These are phyloP conservation scores for Elaeis guineensis DNA, from an alignment of 176 grass and related monocot species.

Conservation along the genomic window DNA sequence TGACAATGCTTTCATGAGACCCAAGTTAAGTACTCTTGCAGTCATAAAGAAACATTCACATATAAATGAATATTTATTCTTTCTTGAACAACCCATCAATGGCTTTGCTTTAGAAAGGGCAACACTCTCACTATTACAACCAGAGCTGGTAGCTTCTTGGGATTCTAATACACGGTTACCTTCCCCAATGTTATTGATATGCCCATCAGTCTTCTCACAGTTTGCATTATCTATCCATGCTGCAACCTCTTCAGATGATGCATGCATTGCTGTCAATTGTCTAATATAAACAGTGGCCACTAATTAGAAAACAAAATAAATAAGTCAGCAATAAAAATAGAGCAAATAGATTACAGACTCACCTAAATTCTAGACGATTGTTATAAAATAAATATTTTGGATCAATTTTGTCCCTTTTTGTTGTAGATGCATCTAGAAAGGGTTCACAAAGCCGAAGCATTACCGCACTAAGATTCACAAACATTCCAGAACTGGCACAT, in stretches of 20 bases:
- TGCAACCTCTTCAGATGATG: conserved; percentile 84
- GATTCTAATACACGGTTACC: conserved; percentile 43
- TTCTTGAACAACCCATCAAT: conserved; percentile 34
- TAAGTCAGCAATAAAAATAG: conserved; percentile 3
- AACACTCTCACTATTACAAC: conserved; percentile 30
- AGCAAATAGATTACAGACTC: conserved; percentile 8
- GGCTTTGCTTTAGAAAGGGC: conserved; percentile 26
- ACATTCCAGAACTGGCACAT: conserved; percentile 90
- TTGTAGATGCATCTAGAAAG: conserved; percentile 60
- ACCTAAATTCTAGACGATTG: conserved; percentile 67
- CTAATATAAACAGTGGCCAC: conserved; percentile 29
- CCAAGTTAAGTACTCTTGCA: conserved; percentile 80
- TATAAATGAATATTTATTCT: conserved; percentile 88
- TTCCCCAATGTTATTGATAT: conserved; percentile 22
- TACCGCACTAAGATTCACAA: conserved; percentile 85
- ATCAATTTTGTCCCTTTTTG: conserved; percentile 91
- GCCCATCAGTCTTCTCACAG: conserved; percentile 31
- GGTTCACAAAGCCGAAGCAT: conserved; percentile 91
- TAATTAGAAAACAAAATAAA: background rate
- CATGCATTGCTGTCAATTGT: conserved; percentile 86
- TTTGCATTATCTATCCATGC: conserved; percentile 61
- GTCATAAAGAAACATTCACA: conserved; percentile 99
- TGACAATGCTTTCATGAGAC: conserved; percentile 78
- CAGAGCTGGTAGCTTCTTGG: conserved; percentile 62
- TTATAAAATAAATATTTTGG: conserved; percentile 82